Conservation (phyloP, 2,329 filamentous ascomycete genomes). For the Graphilbum ipis-grandicollis region DNA sequence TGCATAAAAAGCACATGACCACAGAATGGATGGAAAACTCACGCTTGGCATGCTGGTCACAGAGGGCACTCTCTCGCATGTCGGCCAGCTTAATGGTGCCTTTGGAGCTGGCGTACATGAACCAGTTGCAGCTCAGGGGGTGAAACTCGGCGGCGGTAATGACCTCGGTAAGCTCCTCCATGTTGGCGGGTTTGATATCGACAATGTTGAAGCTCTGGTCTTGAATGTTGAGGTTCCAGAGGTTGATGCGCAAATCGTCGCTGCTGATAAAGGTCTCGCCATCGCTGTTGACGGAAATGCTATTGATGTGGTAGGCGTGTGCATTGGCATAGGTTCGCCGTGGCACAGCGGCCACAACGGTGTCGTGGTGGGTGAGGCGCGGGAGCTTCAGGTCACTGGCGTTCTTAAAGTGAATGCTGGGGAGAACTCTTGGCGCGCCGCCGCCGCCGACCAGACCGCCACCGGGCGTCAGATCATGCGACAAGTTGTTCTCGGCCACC, state of each 20-base stretch:
- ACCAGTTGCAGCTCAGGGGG: constrained; percentile 95
- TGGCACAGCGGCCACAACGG: constrained; percentile 89
- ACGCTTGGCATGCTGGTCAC: constrained; percentile 93
- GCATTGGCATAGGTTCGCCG: constrained; percentile 95
- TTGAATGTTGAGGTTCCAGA: constrained; percentile 98
- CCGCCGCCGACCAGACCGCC: constrained; percentile 56
- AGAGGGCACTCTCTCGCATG: constrained; percentile 93
- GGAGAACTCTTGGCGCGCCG: constrained; percentile 56
- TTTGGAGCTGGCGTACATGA: constrained; percentile 99
- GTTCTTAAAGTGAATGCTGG: constrained; percentile 59
- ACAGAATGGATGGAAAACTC: constrained; percentile 18
- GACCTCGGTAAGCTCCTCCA: constrained; percentile 98
- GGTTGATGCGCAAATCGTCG: constrained; percentile 90
- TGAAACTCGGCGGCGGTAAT: constrained; percentile 98
- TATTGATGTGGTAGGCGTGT: constrained; percentile 99
- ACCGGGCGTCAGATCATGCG: constrained; percentile 78
- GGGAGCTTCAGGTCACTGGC: constrained; percentile 79
- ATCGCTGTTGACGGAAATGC: constrained; percentile 99
- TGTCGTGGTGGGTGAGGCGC: constrained; percentile 93
- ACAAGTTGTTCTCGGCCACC: constrained; percentile 96
- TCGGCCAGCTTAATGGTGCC: constrained; percentile 97
- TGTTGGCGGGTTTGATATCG: constrained; percentile 98
- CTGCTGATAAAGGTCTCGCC: constrained; percentile 99
- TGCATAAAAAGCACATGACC: no score
- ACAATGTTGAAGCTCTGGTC: constrained; percentile 99